A percentile compares a stretch with the other conserved stretches of the same genome.
Conservation (phyloP, 306 rosid species). For the Cyclanthera cordifolia region DNA sequence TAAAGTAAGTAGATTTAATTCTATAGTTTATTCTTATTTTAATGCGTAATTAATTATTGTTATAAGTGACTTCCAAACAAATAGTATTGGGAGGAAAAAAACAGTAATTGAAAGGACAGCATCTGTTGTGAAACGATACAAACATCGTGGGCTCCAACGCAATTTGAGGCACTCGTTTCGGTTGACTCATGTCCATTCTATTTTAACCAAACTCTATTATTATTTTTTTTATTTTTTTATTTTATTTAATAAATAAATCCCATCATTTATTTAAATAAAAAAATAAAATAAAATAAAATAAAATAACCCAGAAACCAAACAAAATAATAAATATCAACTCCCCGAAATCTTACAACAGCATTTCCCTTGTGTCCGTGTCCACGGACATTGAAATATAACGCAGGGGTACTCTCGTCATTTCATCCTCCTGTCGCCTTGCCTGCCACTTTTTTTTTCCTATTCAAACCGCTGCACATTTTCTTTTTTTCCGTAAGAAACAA, state of each 20-base stretch:
- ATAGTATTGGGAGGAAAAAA: too few species aligned
- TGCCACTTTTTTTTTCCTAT: not conserved
- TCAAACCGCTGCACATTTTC: not conserved
- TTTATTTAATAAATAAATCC: not conserved
- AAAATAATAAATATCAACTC: not conserved
- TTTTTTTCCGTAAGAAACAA: too few species aligned
- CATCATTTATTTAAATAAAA: not conserved
- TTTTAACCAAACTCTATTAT: not conserved
- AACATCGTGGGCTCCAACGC: not conserved
- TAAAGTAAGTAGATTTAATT: too few species aligned
- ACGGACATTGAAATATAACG: not conserved
- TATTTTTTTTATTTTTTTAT: not conserved
- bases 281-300: not conserved
- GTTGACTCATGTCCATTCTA: not conserved
- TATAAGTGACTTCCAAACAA: too few species aligned
- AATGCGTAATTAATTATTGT: too few species aligned
- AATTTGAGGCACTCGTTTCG: not conserved
- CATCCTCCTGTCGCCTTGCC: not conserved
- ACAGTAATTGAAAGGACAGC: not conserved
- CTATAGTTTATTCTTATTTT: too few species aligned
- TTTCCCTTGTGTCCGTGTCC: not conserved
- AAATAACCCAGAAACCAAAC: not conserved
- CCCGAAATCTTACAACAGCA: not conserved
- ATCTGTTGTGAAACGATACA: not conserved
- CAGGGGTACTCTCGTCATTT: not conserved